A percentile compares a stretch with the other conserved stretches of the same genome.
phyloP scores from a whole-genome alignment of 352 stramenopile genomes.

The Halophytophthora polymorphica region DNA sequence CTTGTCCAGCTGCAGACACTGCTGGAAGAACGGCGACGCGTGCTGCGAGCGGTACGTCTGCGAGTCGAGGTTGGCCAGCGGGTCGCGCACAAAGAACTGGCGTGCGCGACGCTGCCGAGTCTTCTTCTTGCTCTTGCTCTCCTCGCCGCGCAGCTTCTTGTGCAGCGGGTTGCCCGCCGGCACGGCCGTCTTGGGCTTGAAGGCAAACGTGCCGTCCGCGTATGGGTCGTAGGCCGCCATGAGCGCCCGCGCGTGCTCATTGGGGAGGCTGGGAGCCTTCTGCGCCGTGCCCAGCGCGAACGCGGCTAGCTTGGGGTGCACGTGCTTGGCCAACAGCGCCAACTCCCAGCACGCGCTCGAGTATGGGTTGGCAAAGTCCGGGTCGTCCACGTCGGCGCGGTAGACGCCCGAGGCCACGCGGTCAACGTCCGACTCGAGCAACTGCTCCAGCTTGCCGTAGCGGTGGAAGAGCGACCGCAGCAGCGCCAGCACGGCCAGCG shows the following conservation, averaged over 20 bases:
- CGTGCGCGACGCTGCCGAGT: conserved; percentile 40
- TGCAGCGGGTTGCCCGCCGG: conserved; percentile 67
- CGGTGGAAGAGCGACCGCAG: conserved; percentile 88
- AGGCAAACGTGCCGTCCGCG: conserved; percentile 40
- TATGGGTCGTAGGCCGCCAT: conserved; percentile 61
- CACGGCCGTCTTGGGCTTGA: conserved; percentile 59
- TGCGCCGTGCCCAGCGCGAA: conserved; percentile 67
- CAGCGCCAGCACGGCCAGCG: conserved; percentile 85
- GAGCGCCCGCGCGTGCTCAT: conserved; percentile 60
- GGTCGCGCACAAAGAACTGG: conserved; percentile 76
- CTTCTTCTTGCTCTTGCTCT: conserved; percentile 54
- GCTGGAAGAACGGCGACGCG: conserved; percentile 33
- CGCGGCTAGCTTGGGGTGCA: conserved; percentile 73
- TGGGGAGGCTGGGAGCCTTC: conserved; percentile 56
- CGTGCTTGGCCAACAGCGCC: conserved; percentile 81
- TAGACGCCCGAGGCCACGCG: conserved; percentile 92
- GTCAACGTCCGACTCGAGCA: conserved; percentile 96
- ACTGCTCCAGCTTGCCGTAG: conserved; percentile 92
- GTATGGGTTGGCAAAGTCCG: conserved; percentile 95
- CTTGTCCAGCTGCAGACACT: conserved; percentile 30
- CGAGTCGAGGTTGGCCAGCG: conserved; percentile 33
- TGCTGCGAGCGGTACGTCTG: conserved; percentile 28
- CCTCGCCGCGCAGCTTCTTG: conserved; percentile 63
- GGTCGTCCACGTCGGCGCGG: conserved; percentile 89
- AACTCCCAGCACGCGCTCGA: conserved; percentile 94